phyloP scores from a whole-genome alignment of 1,139 yeast genomes.

The Arxiozyma bovina region DNA sequence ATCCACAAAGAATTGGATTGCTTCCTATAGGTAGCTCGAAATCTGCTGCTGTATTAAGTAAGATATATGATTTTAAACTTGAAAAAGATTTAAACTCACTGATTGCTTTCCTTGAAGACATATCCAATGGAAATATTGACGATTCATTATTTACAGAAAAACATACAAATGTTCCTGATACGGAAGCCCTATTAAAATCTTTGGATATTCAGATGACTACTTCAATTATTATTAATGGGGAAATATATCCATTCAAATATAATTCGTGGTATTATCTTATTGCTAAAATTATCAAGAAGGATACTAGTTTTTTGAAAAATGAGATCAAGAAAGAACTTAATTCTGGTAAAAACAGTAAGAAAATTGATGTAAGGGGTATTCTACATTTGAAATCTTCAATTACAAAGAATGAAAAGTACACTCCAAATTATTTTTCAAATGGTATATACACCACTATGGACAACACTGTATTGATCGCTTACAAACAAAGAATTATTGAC shows the following conservation, averaged over 20 bases:
- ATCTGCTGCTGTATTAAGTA: slow-evolving; percentile 22
- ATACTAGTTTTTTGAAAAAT: slow-evolving; percentile 19
- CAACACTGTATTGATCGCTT: slow-evolving; percentile 9
- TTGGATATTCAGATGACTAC: slow-evolving; percentile 42
- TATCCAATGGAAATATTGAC: slow-evolving; percentile 11
- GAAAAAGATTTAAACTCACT: slow-evolving; percentile 20
- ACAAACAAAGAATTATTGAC: slow-evolving; percentile 11
- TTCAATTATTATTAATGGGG: slow-evolving; percentile 64
- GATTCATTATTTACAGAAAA: slow-evolving; percentile 11
- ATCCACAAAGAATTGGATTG: slow-evolving; percentile 77
- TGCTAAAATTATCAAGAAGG: slow-evolving; percentile 29
- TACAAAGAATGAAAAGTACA: slow-evolving; percentile 21
- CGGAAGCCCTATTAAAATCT: slow-evolving; percentile 30
- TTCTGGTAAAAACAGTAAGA: slow-evolving; percentile 2
- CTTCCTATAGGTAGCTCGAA: slow-evolving; percentile 42
- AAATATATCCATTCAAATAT: slow-evolving; percentile 37
- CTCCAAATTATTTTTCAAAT: slow-evolving; percentile 29
- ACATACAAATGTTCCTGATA: slow-evolving; percentile 15
- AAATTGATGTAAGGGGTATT: slow-evolving; percentile 23
- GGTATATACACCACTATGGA: slow-evolving; percentile 22
- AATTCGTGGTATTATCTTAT: slow-evolving; percentile 30
- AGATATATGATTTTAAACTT: slow-evolving; percentile 33
- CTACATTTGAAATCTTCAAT: slow-evolving; percentile 25
- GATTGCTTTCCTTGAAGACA: slow-evolving; percentile 24
- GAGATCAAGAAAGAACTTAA: slow-evolving; percentile 13